Evolutionary conservation across 2,329 filamentous ascomycete genomes (phyloP), one percentile per base, ranked within the genome.

Genomic region (Aschersonia sp.): DNA sequence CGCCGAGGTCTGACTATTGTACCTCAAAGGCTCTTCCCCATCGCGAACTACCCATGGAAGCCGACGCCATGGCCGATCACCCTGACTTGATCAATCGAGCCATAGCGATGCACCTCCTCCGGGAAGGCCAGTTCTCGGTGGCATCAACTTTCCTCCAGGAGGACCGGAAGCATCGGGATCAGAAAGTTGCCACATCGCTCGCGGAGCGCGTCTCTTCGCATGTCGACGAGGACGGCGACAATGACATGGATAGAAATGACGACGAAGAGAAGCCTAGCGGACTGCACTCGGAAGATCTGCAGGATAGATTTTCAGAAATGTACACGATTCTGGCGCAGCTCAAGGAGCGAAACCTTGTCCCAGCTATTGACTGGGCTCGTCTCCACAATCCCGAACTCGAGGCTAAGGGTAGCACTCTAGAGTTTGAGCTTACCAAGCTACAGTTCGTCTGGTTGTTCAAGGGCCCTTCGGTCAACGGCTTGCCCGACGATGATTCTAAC

Each of bases 81-180:
- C 76, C 84, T 4, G 71, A 75, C 12, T 73, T 96, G 10, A 87
- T 97, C 60, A 94, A 96, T 66, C 80, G 89, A 49, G 90, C 92
- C 6, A 94, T 98, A 56, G 86, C 86, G 8, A 96, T 97, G 88
- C 92, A 98, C 60, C 76, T 98, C 29, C 75, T 98, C 40, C 85
- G 92, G 41, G 90, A 97, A 67, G 92, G 92, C 45, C 85, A 95
- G 60, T 98, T 98, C 63, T 75, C 74, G 29, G 89, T 95, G 2
- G 90, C 90, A 10, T 80, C 82, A 12, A 87, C 82, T 1, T 96
- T 98, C 56, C 78, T 95, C 45, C 69, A 75, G 11, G 92, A 97
- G 69, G 78, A 70, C 12, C 65, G 69, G 50, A 63, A 69, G 42
- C 60, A 66, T n/a, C 58, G 50, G 22, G 51, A 52, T 41, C 47